Conservation (phyloP, 1,139 yeast species). For the Sugiyamaella pinicola region DNA sequence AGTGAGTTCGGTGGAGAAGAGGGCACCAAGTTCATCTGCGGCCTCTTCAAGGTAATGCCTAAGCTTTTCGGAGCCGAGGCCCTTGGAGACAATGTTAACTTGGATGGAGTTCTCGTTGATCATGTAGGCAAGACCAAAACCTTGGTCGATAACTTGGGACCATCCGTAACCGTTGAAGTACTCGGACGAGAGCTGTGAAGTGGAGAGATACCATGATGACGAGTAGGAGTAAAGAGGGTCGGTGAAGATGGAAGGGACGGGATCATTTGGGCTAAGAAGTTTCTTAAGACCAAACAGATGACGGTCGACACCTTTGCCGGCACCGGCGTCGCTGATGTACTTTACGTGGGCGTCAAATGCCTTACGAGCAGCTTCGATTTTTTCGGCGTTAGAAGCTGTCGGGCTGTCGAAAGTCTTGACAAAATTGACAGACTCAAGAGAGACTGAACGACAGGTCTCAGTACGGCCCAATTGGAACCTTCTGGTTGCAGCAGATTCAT, state of each 20-base stretch:
- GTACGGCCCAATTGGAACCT: conserved; percentile 89
- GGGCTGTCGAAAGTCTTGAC: conserved; percentile 75
- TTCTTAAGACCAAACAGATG: conserved; percentile 88
- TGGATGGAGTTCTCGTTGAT: conserved; percentile 83
- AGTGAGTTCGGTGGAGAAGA: conserved; percentile 49
- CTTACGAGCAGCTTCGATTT: conserved; percentile 66
- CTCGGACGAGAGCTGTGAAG: conserved; percentile 89
- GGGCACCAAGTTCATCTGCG: conserved; percentile 78
- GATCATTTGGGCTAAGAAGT: conserved; percentile 61
- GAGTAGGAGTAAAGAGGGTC: conserved; percentile 81
- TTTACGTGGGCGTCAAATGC: conserved; percentile 77
- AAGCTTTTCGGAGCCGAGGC: conserved; percentile 66
- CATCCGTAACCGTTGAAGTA: conserved; percentile 93
- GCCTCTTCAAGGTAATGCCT: conserved; percentile 72
- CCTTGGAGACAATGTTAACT: conserved; percentile 81
- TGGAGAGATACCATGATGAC: conserved; percentile 80
- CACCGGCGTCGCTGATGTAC: conserved; percentile 76
- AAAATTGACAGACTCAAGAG: conserved; percentile 71
- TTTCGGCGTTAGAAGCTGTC: conserved; percentile 56
- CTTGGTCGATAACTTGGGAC: conserved; percentile 94
- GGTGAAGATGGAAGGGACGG: conserved; percentile 67
- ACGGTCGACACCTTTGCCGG: conserved; percentile 90
- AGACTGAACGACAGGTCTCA: conserved; percentile 90
- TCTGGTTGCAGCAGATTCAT: conserved; percentile 95
- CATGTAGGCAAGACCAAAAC: conserved; percentile 94